Percentiles rank a stretch among this genome's conserved stretches.
Evolutionary conservation across 306 rosid species (phyloP).

Genomic region (Quercus bicolor): DNA sequence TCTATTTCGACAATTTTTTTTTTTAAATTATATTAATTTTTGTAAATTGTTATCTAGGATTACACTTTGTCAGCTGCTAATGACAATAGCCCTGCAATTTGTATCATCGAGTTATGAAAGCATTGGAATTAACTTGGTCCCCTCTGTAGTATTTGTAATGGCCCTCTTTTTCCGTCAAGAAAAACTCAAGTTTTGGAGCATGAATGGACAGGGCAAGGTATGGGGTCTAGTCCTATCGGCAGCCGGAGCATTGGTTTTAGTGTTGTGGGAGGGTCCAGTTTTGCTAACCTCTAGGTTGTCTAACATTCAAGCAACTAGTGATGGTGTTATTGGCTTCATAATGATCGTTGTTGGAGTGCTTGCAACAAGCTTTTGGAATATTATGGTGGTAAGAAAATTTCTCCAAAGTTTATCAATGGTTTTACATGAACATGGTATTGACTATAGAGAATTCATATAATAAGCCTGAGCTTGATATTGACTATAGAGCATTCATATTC

Average conservation of each 20-base stretch:
- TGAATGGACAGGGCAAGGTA: conserved; percentile 3
- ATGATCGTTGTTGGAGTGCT: neutral
- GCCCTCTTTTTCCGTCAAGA: conserved; percentile 9
- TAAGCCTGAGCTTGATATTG: too few relatives aligned
- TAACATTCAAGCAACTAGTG: neutral
- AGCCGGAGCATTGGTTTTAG: neutral
- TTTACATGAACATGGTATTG: too few relatives aligned
- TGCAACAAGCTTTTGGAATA: neutral
- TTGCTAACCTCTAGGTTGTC: neutral
- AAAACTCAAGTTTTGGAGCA: neutral
- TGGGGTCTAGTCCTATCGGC: neutral
- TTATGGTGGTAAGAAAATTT: neutral
- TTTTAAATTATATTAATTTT: neutral
- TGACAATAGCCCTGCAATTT: neutral
- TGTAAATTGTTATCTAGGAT: neutral
- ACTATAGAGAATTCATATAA: too few relatives aligned
- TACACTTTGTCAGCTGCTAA: conserved; percentile 9
- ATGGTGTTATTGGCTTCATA: neutral
- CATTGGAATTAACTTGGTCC: conserved; percentile 12
- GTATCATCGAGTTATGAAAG: neutral
- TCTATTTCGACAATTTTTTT: neutral
- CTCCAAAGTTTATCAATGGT: neutral
- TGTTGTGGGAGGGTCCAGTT: conserved; percentile 7
- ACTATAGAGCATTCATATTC: too few relatives aligned
- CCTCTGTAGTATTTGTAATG: neutral